Percentiles rank a stretch among this genome's conserved stretches.
These are phyloP conservation scores for Penicillium sp. DNA, from an alignment of 2,329 filamentous ascomycete genomes.

Conservation along the genomic window DNA sequence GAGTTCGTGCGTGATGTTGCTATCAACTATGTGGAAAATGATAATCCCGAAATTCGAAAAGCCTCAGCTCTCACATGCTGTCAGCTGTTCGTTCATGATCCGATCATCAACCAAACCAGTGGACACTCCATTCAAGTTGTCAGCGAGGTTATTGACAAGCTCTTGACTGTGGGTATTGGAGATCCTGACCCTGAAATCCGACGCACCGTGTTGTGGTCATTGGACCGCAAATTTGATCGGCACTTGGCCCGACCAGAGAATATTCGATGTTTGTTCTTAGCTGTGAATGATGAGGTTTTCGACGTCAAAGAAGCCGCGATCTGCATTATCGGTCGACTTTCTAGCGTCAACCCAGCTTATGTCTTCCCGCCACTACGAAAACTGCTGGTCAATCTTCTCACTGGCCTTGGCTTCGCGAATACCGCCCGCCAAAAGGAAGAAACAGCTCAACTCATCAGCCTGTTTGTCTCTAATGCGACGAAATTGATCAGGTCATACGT, in stretches of 20 bases:
- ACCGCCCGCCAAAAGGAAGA: conserved; percentile 94
- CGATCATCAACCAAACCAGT: conserved; percentile 96
- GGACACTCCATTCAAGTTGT: conserved; percentile 96
- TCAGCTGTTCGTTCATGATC: conserved; percentile 93
- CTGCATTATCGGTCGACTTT: conserved; percentile 90
- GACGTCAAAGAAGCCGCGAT: conserved; percentile 91
- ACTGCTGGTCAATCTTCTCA: conserved; percentile 91
- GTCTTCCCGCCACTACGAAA: conserved; percentile 95
- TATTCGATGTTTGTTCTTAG: conserved; percentile 90
- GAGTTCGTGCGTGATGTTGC: conserved; percentile 98
- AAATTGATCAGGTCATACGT: conserved; percentile 94
- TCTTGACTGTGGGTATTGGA: conserved; percentile 90
- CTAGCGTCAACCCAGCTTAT: conserved; percentile 89
- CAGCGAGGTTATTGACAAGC: conserved; percentile 94
- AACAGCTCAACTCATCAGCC: conserved; percentile 86
- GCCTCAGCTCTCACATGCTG: conserved; percentile 96
- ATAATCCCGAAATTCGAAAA: conserved; percentile 88
- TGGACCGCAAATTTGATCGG: conserved; percentile 91
- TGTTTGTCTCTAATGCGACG: conserved; percentile 90
- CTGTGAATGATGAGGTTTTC: conserved; percentile 92
- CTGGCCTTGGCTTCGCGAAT: conserved; percentile 93
- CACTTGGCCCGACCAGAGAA: conserved; percentile 98
- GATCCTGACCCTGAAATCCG: conserved; percentile 88
- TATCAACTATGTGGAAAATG: conserved; percentile 96
- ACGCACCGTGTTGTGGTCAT: conserved; percentile 78